Evolutionary conservation across 805 yeast species (phyloP).

Genomic region (Candida bentonensis): DNA sequence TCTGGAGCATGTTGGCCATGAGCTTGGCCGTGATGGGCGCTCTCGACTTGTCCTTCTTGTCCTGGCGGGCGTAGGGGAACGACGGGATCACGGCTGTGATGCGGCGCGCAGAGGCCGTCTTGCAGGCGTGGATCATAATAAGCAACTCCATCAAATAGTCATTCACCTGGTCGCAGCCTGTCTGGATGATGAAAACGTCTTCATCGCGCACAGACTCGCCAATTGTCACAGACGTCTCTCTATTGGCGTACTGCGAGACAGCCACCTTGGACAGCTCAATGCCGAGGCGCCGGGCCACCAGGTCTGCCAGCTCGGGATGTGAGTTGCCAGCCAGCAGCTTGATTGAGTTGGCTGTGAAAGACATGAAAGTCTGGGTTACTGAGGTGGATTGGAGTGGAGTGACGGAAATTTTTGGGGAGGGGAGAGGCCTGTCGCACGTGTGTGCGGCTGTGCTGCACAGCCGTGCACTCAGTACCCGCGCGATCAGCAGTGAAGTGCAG

Average conservation of each 20-base stretch:
- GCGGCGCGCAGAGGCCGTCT: conserved; percentile 87
- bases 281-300: conserved; percentile 47
- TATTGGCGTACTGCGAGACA: conserved; percentile 74
- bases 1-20: conserved; percentile 78
- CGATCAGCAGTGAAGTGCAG: too few relatives aligned
- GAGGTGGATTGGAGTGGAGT: too few relatives aligned
- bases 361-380: too few relatives aligned
- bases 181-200: conserved; percentile 73
- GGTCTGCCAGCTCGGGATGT: conserved; percentile 70
- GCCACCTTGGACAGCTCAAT: conserved; percentile 58
- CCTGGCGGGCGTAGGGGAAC: conserved; percentile 96
- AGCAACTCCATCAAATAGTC: conserved; percentile 78
- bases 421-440: too few relatives aligned
- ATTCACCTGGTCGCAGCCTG: conserved; percentile 75
- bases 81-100: conserved; percentile 91
- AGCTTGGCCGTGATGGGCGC: conserved; percentile 95
- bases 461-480: too few relatives aligned
- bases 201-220: conserved; percentile 86
- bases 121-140: conserved; percentile 86
- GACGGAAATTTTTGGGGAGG: too few relatives aligned
- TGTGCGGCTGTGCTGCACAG: too few relatives aligned
- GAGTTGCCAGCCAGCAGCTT: conserved; percentile 59
- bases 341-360: conserved; percentile 30
- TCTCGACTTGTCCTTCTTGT: conserved; percentile 87
- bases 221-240: conserved; percentile 77